Conservation (phyloP, 768 basidiomycete species). For the Boletus speciosus region DNA sequence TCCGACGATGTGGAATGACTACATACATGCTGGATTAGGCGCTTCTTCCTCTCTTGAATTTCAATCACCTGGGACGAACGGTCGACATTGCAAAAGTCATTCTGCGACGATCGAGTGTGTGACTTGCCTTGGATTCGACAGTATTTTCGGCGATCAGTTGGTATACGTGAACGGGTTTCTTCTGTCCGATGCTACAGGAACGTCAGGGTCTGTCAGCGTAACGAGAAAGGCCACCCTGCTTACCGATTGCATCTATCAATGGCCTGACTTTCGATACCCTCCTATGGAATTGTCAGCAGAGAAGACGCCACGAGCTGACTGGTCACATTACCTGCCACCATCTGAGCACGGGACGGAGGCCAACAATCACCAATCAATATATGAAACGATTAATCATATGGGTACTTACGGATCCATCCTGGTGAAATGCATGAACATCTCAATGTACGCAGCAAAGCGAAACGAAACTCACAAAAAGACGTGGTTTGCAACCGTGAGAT, state of each 20-base stretch:
- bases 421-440: constrained; percentile 9
- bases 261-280: constrained; percentile 82
- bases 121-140: constrained; percentile 74
- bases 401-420: constrained; percentile 80
- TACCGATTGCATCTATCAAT: constrained; percentile 76
- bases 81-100: background rate
- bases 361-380: constrained; percentile 13
- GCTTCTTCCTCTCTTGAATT: constrained; percentile 84
- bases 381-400: background rate
- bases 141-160: constrained; percentile 89
- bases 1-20: background rate
- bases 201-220: constrained; percentile 1
- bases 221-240: constrained; percentile 4
- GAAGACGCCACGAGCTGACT: background rate
- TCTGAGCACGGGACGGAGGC: constrained; percentile 31
- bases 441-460: background rate
- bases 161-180: constrained; percentile 78
- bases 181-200: constrained; percentile 66
- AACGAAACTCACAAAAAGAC: constrained; percentile 62
- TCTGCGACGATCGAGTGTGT: background rate
- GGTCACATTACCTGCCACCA: constrained; percentile 64
- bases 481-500: constrained; percentile 86
- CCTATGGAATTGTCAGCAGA: constrained; percentile 35
- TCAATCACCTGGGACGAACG: constrained; percentile 56
- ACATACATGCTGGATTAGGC: constrained; percentile 67